These are phyloP conservation scores for Solanum aculeatissimum DNA, from an alignment of 305 asterid genomes.

Conservation along the genomic window DNA sequence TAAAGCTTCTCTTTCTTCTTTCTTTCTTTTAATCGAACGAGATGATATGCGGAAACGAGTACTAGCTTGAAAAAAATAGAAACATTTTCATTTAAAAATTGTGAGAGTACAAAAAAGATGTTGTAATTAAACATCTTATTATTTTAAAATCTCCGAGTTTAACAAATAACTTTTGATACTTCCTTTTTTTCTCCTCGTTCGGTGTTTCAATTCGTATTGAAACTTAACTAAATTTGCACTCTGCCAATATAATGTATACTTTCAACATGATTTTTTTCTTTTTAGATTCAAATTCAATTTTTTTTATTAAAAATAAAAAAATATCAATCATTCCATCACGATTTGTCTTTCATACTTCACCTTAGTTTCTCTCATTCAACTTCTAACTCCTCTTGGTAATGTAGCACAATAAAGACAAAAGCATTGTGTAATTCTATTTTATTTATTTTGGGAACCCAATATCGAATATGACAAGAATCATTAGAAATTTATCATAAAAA, in stretches of 20 bases:
- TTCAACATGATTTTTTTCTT: neutral
- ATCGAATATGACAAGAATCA: neutral
- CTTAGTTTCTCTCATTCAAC: neutral
- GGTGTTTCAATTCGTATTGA: rapidly evolving
- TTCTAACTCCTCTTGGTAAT: neutral
- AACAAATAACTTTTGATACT: neutral
- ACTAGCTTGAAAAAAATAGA: too few relatives aligned
- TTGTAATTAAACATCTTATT: neutral
- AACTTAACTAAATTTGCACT: neutral
- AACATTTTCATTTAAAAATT: too few relatives aligned
- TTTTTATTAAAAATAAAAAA: neutral
- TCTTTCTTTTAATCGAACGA: too few relatives aligned
- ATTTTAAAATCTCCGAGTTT: neutral
- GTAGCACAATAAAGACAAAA: neutral
- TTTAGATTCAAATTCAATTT: rapidly evolving
- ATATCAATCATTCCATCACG: neutral
- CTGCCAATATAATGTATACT: too few relatives aligned
- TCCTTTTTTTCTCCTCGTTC: neutral
- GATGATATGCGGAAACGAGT: too few relatives aligned
- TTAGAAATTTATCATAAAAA: neutral
- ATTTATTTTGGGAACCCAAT: neutral
- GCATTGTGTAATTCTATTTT: neutral
- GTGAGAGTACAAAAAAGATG: too few relatives aligned
- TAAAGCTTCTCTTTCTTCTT: too few relatives aligned
- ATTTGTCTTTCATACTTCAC: neutral